These are phyloP conservation scores for Mycena rosella DNA, from an alignment of 768 basidiomycete species.

Conservation along the genomic window DNA sequence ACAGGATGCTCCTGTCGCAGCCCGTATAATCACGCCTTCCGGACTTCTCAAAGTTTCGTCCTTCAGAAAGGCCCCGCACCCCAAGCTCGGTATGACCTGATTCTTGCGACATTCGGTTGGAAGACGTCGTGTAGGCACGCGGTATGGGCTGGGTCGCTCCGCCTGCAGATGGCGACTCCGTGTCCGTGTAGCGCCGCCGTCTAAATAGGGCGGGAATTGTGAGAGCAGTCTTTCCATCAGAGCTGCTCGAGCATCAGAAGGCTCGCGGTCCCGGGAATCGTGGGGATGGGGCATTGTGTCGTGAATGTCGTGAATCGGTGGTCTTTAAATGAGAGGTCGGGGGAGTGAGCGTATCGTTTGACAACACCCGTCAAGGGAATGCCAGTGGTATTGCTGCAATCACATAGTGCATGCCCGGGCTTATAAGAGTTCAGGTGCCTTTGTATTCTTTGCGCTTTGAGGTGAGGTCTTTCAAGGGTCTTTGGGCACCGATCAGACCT, in stretches of 20 bases:
- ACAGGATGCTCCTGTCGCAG: not conserved
- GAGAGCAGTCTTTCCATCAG: slow-evolving; percentile 22
- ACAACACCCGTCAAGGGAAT: slow-evolving; percentile 25
- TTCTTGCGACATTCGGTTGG: slow-evolving; percentile 11
- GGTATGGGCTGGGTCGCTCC: slow-evolving; percentile 19
- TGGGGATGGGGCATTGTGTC: slow-evolving; percentile 21
- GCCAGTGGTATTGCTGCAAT: not conserved
- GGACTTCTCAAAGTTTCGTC: slow-evolving; percentile 18
- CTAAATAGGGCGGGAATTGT: not conserved
- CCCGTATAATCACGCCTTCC: slow-evolving; percentile 18
- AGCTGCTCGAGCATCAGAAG: slow-evolving; percentile 28
- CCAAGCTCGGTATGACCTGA: slow-evolving; percentile 1
- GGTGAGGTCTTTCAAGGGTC: not conserved
- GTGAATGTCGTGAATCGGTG: not conserved
- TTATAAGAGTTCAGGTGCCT: slow-evolving; percentile 12
- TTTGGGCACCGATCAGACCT: not conserved
- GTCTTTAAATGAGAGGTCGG: not conserved
- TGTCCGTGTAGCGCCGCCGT: not conserved
- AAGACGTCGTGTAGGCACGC: not conserved
- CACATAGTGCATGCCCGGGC: not conserved
- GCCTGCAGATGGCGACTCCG: slow-evolving; percentile 24
- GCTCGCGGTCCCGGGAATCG: not conserved
- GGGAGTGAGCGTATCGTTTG: not conserved
- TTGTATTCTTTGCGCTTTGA: slow-evolving; percentile 15
- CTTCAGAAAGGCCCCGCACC: slow-evolving; percentile 30